phyloP scores from a whole-genome alignment of 75 land plant genomes.

The Picea glauca region DNA sequence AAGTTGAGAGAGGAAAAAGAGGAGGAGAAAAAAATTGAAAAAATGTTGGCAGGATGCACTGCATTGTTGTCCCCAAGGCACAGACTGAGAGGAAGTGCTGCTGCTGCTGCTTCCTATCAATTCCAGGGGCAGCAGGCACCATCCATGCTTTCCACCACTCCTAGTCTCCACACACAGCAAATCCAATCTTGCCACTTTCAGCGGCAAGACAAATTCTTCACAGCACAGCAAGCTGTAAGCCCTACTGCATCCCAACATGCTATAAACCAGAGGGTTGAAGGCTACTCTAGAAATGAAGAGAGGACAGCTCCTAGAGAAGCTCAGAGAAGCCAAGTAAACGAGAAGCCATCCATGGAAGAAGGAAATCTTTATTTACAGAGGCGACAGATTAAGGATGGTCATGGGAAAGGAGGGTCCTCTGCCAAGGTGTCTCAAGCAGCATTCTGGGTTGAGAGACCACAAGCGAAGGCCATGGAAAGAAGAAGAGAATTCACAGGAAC shows the following conservation, averaged over 20 bases:
- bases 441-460: conserved; percentile 12
- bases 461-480: conserved; percentile 5
- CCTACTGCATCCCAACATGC: conserved; percentile 9
- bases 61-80: conserved; percentile 8
- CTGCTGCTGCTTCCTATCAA: conserved; percentile 4
- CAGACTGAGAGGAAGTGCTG: conserved; percentile 8
- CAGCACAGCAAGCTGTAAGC: conserved; percentile 10
- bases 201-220: conserved; percentile 8
- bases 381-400: neutral
- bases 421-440: conserved; percentile 16
- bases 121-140: conserved; percentile 8
- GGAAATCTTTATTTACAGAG: neutral
- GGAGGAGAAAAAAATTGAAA: neutral
- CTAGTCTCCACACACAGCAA: conserved; percentile 9
- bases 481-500: conserved; percentile 1
- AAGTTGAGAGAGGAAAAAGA: neutral
- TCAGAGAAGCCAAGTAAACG: conserved; percentile 9
- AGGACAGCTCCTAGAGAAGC: conserved; percentile 1
- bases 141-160: neutral
- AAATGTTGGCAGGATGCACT: conserved; percentile 12
- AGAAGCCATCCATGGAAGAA: conserved; percentile 10
- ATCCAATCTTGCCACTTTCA: conserved; percentile 13
- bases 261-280: conserved; percentile 6
- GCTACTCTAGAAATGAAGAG: conserved; percentile 8
- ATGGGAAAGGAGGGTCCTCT: conserved; percentile 6